These are phyloP conservation scores for Scopulariopsis brevicaulis DNA, from an alignment of 2,329 filamentous ascomycete genomes.

Conservation along the genomic window DNA sequence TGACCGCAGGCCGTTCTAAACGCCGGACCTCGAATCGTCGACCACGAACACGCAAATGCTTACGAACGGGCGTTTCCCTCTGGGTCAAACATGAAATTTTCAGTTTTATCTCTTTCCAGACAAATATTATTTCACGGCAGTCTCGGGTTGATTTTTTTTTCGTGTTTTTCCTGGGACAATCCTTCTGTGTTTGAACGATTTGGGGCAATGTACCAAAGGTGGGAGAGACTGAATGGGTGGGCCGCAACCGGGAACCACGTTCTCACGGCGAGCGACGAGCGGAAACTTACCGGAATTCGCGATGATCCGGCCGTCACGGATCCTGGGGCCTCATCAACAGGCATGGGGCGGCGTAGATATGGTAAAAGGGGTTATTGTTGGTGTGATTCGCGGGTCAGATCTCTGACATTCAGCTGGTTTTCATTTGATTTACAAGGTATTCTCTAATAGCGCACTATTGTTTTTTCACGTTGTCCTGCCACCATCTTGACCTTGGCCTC, in stretches of 20 bases:
- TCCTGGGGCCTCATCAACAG: not conserved
- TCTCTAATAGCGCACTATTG: not conserved
- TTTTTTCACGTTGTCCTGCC: not conserved
- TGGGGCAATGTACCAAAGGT: not conserved
- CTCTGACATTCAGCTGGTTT: conserved; percentile 1
- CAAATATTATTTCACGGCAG: not conserved
- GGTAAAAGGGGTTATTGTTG: not conserved
- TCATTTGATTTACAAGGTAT: not conserved
- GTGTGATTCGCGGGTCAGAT: not conserved
- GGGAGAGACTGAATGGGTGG: not conserved
- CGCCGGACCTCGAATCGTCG: not conserved
- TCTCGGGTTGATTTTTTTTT: not conserved
- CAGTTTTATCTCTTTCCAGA: not conserved
- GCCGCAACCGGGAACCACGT: not conserved
- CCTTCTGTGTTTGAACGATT: not conserved
- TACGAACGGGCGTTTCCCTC: conserved; percentile 1
- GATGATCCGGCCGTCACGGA: not conserved
- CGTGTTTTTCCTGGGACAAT: not conserved
- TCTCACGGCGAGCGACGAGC: not conserved
- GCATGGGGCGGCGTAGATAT: not conserved
- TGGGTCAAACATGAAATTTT: not conserved
- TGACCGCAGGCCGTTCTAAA: conserved; percentile 7
- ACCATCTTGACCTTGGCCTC: not conserved
- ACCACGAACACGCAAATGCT: not conserved
- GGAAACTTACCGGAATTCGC: not conserved